Base-by-base conservation (phyloP, 1,284 basidiomycete species). In the Stereum hirsutum region DNA sequence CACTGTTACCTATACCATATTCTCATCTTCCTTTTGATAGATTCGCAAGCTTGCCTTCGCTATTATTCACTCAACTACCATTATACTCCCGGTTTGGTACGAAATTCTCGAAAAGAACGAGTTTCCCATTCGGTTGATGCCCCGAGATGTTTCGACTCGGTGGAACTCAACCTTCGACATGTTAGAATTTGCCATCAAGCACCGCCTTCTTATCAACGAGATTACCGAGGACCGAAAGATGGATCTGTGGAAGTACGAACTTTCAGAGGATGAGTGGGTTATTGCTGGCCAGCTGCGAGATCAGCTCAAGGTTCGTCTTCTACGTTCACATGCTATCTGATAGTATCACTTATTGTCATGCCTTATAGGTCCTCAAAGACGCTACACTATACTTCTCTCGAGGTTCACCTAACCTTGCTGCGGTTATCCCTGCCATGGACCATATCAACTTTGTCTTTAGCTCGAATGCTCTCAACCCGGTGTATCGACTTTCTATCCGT, bases 171-270 rank as follows among this genome's bases (percentile, higher is more conserved):
- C 44, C 2, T 61, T 49, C 35, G 49, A 57, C 23, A 59, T 62
- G 60, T 36, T 62, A 6, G 39, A 41, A 2, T 55, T 57, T 38
- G 53, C 53, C 2, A 6, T 60, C 2, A 17, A 51, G 20, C 58
- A 62, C 32, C 43, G 47, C 0, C 11, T 10, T 5, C 54, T 54
- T 2, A 31, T 62, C 24, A 47, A 61, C 23, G 31, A 6, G 3
- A 41, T 63, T 0, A 57, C 55, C 1, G 44, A 25, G 2, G 46
- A 59, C 5, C n/a, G 34, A 1, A 36, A 44, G 4, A 41, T 45
- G 37, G 51, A 54, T 2, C 33, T 64, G 10, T 32, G 52, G 1
- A 20, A 48, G 27, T 61, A 47, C 32, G 56, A 63, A 52, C 39
- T 64, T 14, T 11, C 25, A 4, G 50, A 46, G 0, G 31, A 44